Conservation (phyloP, 768 basidiomycete species). For the Termitomyces sp. region DNA sequence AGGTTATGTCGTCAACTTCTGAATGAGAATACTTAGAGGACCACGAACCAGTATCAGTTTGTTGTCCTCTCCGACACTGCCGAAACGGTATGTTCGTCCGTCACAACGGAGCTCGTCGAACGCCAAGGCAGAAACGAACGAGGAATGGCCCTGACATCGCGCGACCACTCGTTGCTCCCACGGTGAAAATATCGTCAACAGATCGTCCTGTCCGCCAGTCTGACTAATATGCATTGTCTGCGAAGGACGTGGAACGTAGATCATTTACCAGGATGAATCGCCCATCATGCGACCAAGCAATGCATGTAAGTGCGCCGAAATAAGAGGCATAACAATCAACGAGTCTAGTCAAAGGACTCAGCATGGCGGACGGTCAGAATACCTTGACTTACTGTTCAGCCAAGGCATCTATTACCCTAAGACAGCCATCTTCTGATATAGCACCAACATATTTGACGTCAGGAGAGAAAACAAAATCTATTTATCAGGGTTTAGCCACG, state of each 20-base stretch:
- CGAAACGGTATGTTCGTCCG: conserved; percentile 89
- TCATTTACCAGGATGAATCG: conserved; percentile 78
- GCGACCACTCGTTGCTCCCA: conserved; percentile 94
- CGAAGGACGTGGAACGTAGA: neutral
- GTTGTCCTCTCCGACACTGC: conserved; percentile 95
- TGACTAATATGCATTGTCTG: conserved; percentile 22
- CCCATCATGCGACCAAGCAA: conserved; percentile 95
- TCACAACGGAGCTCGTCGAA: conserved; percentile 91
- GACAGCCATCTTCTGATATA: conserved; percentile 88
- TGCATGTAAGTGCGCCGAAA: conserved; percentile 86
- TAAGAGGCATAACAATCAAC: conserved; percentile 93
- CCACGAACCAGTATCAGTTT: conserved; percentile 77
- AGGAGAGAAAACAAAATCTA: conserved; percentile 91
- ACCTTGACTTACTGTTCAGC: conserved; percentile 66
- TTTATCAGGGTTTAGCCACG: neutral
- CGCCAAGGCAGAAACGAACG: conserved; percentile 84
- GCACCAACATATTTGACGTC: conserved; percentile 89
- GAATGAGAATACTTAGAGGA: neutral
- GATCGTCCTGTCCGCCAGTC: conserved; percentile 97
- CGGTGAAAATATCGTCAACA: conserved; percentile 91
- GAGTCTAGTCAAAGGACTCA: conserved; percentile 44
- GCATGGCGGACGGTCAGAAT: neutral
- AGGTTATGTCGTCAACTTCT: conserved; percentile 7
- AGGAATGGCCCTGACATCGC: conserved; percentile 94
- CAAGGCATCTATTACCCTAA: conserved; percentile 85